phyloP scores from a whole-genome alignment of 2,329 filamentous ascomycete species.

The Colletotrichum eleusines region DNA sequence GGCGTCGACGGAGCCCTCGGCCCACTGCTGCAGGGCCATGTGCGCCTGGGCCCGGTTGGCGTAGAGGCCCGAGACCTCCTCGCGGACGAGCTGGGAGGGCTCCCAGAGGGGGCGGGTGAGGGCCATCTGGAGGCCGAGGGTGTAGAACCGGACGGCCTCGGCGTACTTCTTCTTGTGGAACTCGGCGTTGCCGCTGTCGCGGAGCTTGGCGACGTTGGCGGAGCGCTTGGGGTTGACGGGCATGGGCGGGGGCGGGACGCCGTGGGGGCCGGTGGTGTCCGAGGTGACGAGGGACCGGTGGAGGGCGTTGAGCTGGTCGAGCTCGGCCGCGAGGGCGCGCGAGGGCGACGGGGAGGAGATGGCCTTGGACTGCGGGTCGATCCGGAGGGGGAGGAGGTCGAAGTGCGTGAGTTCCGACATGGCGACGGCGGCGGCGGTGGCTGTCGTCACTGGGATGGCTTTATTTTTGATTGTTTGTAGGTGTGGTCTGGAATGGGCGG shows the following conservation, averaged over 20 bases:
- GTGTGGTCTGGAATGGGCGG: not conserved
- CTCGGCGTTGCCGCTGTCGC: constrained; percentile 85
- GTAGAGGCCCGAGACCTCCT: constrained; percentile 84
- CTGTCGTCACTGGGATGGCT: not conserved
- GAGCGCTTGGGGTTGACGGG: constrained; percentile 94
- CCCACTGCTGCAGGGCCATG: constrained; percentile 86
- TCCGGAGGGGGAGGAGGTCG: constrained; percentile 82
- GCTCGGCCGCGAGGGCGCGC: constrained; percentile 70
- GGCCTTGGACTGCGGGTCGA: constrained; percentile 86
- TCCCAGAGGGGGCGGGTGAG: constrained; percentile 87
- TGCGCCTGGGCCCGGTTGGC: constrained; percentile 91
- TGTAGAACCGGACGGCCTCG: constrained; percentile 86
- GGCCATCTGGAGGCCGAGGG: constrained; percentile 91
- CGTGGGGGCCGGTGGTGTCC: constrained; percentile 64
- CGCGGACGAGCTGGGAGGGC: constrained; percentile 82
- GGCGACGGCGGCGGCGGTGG: constrained; percentile 33
- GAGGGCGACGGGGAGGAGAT: constrained; percentile 66
- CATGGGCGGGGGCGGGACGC: constrained; percentile 84
- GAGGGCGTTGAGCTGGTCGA: constrained; percentile 81
- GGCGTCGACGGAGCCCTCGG: constrained; percentile 88
- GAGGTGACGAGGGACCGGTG: constrained; percentile 80
- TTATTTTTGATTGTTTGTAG: not conserved
- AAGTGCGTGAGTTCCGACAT: constrained; percentile 79
- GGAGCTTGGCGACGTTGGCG: constrained; percentile 89
- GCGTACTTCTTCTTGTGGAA: constrained; percentile 82